Conservation (phyloP, 805 yeast species). For the Jamesozyma gamospora region DNA sequence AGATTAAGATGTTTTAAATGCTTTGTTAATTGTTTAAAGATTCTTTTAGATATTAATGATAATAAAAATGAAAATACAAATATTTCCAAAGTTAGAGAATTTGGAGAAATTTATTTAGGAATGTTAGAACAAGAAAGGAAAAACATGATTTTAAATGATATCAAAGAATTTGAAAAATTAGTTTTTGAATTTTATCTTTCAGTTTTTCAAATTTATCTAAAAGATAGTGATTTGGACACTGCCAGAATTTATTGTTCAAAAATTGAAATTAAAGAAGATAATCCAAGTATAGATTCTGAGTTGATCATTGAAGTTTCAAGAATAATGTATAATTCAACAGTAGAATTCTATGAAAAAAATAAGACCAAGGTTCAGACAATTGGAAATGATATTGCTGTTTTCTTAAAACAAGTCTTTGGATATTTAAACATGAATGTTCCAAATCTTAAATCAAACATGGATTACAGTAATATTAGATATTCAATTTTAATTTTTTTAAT, state of each 20-base stretch:
- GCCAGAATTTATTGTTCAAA: slow-evolving; percentile 31
- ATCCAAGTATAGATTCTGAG: slow-evolving; percentile 8
- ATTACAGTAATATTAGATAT: slow-evolving; percentile 14
- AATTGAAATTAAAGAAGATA: slow-evolving; percentile 15
- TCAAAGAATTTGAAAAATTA: slow-evolving; percentile 10
- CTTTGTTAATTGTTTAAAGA: slow-evolving; percentile 22
- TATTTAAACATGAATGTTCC: slow-evolving; percentile 10
- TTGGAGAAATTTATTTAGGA: slow-evolving; percentile 20
- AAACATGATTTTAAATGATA: not conserved
- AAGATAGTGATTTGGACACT: slow-evolving; percentile 27
- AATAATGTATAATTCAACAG: slow-evolving; percentile 24
- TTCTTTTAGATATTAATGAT: slow-evolving; percentile 17
- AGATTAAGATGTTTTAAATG: slow-evolving; percentile 28
- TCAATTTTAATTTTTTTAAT: slow-evolving; percentile 22
- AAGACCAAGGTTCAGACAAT: not conserved
- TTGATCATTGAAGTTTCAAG: slow-evolving; percentile 26
- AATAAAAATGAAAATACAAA: not conserved
- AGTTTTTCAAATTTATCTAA: slow-evolving; percentile 27
- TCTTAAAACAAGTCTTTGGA: slow-evolving; percentile 9
- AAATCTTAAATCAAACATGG: slow-evolving; percentile 9
- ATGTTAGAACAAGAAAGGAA: slow-evolving; percentile 15
- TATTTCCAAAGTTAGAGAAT: slow-evolving; percentile 22
- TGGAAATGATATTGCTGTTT: slow-evolving; percentile 8
- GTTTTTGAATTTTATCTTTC: slow-evolving; percentile 25
- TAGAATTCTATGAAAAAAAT: not conserved